Percentiles rank a stretch among this genome's conserved stretches.
These are phyloP conservation scores for Chlorophyllum brunneum DNA, from an alignment of 768 basidiomycete species.

Conservation along the genomic window DNA sequence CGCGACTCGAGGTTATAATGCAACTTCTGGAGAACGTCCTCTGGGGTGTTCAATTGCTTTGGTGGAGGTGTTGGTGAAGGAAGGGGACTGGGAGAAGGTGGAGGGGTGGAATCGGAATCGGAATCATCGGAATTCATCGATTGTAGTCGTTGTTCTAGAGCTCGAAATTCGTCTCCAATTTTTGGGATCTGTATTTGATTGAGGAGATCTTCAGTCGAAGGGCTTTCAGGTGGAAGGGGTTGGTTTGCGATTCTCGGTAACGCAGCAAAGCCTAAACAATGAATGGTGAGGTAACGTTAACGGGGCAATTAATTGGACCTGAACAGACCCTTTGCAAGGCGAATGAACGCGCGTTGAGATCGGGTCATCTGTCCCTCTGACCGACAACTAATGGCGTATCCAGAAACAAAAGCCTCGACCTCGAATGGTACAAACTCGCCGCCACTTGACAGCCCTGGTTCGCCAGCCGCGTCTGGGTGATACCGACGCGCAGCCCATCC, in stretches of 20 bases:
- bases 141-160: constrained; percentile 51
- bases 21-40: constrained; percentile 42
- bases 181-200: constrained; percentile 24
- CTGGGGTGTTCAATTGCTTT: constrained; percentile 17
- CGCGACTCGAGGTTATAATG: constrained; percentile 77
- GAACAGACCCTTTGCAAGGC: constrained; percentile 66
- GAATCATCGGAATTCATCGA: constrained; percentile 27
- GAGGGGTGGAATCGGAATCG: constrained; percentile 14
- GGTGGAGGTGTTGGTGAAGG: constrained; percentile 11
- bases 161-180: constrained; percentile 47
- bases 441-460: too few species aligned
- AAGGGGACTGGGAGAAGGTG: constrained; percentile 17
- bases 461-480: neutral
- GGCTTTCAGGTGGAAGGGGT: constrained; percentile 6
- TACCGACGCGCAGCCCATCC: constrained; percentile 73
- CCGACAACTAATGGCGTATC: constrained; percentile 63
- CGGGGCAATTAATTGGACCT: neutral
- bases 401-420: constrained; percentile 71
- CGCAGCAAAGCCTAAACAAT: constrained; percentile 59
- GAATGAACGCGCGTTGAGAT: constrained; percentile 72
- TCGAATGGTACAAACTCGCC: constrained; percentile 47
- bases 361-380: constrained; percentile 61
- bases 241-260: constrained; percentile 53
- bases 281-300: neutral
- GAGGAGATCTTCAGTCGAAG: constrained; percentile 25